Evolutionary conservation across 805 yeast species (phyloP).

Genomic region (Sugiyamaella marilandica): DNA sequence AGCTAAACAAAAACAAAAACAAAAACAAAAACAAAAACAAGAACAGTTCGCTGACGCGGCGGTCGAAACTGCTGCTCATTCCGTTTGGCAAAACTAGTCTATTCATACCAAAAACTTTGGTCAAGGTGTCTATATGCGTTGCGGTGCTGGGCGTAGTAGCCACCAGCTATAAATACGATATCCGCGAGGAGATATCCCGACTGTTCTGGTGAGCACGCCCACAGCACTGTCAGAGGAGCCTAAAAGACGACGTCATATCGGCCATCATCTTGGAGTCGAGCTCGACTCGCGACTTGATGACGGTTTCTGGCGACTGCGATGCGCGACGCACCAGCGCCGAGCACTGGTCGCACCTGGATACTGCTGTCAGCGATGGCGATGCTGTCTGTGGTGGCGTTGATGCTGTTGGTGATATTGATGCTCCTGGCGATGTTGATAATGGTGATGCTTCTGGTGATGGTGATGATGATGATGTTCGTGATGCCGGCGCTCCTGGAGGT

Average conservation of each 20-base stretch:
- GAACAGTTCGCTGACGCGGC: not conserved
- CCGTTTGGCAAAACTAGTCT: not conserved
- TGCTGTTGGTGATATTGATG: not conserved
- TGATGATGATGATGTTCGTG: not conserved
- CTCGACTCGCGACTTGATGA: constrained; percentile 5
- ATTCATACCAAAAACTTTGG: constrained; percentile 1
- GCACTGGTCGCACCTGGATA: too few relatives aligned
- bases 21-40: too few relatives aligned
- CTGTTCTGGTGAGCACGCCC: not conserved
- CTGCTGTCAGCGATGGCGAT: not conserved
- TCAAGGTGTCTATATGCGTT: constrained; percentile 14
- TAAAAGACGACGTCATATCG: constrained; percentile 5
- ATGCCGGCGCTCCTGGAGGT: not conserved
- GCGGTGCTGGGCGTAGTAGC: constrained; percentile 18
- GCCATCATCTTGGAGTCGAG: constrained; percentile 5
- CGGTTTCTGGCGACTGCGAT: too few relatives aligned
- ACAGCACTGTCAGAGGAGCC: not conserved
- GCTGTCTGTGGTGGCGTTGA: too few relatives aligned
- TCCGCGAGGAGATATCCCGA: constrained; percentile 1
- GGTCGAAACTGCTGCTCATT: not conserved
- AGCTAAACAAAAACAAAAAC: not conserved
- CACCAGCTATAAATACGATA: constrained; percentile 8
- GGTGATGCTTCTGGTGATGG: not conserved
- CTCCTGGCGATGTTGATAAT: not conserved
- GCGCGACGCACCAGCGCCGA: too few relatives aligned